Conservation (phyloP, 805 yeast genomes). For the Candida pseudoglaebosa region DNA sequence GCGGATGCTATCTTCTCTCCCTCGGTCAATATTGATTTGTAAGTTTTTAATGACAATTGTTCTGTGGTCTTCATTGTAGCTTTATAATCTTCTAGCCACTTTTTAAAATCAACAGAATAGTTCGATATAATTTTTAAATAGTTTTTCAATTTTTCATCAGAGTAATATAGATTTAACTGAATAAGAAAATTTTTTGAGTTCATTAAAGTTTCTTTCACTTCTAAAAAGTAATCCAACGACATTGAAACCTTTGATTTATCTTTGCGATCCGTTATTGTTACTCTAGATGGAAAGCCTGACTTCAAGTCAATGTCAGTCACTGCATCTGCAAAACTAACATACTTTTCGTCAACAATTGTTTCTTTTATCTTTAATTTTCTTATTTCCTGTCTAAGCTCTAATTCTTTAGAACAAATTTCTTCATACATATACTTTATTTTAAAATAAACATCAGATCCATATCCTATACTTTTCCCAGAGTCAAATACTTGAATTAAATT, state of each 20-base stretch:
- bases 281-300: constrained; percentile 52
- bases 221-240: constrained; percentile 27
- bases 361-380: constrained; percentile 22
- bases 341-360: constrained; percentile 28
- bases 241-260: constrained; percentile 29
- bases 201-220: constrained; percentile 8
- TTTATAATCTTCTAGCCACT: constrained; percentile 51
- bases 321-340: constrained; percentile 28
- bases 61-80: constrained; percentile 34
- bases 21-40: constrained; percentile 45
- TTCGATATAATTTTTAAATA: constrained; percentile 33
- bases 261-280: constrained; percentile 32
- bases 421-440: constrained; percentile 31
- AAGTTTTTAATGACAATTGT: constrained; percentile 44
- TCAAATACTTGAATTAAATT: constrained; percentile 45
- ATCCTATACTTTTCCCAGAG: constrained; percentile 22
- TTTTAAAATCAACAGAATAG: constrained; percentile 42
- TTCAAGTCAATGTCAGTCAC: constrained; percentile 52
- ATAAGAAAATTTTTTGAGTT: constrained; percentile 10
- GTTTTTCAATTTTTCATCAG: constrained; percentile 50
- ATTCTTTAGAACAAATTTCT: constrained; percentile 37
- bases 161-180: constrained; percentile 44
- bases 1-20: constrained; percentile 50
- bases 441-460: constrained; percentile 32
- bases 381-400: constrained; percentile 36